phyloP scores from a whole-genome alignment of 371 early-diverging fungal species.

The Mortierella sp. region DNA sequence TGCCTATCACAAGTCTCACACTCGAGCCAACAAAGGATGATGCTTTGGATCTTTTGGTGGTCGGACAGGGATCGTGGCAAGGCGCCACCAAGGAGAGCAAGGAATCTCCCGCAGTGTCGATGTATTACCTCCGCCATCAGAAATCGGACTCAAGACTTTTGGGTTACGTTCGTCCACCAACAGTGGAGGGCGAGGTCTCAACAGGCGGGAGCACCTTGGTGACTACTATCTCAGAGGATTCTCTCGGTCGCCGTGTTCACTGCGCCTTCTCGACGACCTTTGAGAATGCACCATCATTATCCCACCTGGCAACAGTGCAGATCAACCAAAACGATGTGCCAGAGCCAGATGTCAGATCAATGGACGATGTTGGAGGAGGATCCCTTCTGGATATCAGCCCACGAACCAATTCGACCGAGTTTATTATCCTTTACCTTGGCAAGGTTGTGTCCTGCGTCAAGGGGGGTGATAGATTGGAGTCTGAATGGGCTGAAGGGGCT shows the following conservation, averaged over 20 bases:
- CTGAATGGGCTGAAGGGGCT: conserved; percentile 29
- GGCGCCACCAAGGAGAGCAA: conserved; percentile 3
- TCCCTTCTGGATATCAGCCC: conserved; percentile 53
- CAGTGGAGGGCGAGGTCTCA: conserved; percentile 36
- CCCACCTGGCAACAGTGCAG: conserved; percentile 47
- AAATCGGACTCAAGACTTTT: conserved; percentile 40
- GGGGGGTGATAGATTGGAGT: conserved; percentile 36
- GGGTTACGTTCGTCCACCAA: conserved; percentile 46
- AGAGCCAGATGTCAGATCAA: conserved; percentile 32
- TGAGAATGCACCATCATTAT: conserved; percentile 23
- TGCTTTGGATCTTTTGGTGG: conserved; percentile 30
- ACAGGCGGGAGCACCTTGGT: conserved; percentile 46
- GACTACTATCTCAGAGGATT: conserved; percentile 45
- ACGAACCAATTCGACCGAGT: conserved; percentile 47
- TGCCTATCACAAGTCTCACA: conserved; percentile 51
- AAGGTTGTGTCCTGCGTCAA: conserved; percentile 44
- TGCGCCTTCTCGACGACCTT: conserved; percentile 46
- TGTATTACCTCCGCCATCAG: conserved; percentile 55
- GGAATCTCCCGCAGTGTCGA: conserved; percentile 45
- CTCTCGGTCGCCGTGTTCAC: conserved; percentile 44
- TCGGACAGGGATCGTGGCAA: conserved; percentile 37
- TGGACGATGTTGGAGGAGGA: conserved; percentile 40
- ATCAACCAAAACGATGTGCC: conserved; percentile 43
- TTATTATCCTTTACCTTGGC: conserved; percentile 41
- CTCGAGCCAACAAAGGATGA: conserved; percentile 44